Conservation (phyloP, 495 filamentous ascomycete genomes). For the Penicillium malachiteum region DNA sequence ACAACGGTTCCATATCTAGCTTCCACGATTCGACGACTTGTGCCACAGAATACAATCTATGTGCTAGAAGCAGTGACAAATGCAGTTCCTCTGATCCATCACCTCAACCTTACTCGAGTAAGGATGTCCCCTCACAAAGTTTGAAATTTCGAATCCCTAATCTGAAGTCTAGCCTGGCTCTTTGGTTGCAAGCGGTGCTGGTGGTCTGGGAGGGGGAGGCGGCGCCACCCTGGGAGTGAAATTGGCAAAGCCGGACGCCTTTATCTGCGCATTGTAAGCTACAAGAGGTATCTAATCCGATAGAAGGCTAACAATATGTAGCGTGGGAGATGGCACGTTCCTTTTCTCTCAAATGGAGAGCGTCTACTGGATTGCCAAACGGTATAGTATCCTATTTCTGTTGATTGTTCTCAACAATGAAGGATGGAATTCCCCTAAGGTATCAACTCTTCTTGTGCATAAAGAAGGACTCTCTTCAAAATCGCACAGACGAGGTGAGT, state of each 20-base stretch:
- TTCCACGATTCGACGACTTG: slow-evolving; percentile 52
- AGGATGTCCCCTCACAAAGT: not conserved
- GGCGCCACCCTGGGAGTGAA: slow-evolving; percentile 82
- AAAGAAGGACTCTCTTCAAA: slow-evolving; percentile 53
- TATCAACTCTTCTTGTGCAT: slow-evolving; percentile 70
- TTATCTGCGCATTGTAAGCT: slow-evolving; percentile 24
- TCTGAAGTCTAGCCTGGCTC: slow-evolving; percentile 13
- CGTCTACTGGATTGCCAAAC: slow-evolving; percentile 84
- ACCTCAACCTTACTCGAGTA: slow-evolving; percentile 30
- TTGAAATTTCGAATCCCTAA: not conserved
- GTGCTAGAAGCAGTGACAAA: slow-evolving; percentile 85
- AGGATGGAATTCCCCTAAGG: slow-evolving; percentile 78
- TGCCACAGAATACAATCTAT: slow-evolving; percentile 75
- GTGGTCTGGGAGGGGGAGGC: slow-evolving; percentile 89
- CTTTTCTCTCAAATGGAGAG: slow-evolving; percentile 79
- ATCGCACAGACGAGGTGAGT: slow-evolving; percentile 19
- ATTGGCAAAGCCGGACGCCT: slow-evolving; percentile 51
- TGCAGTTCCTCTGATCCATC: slow-evolving; percentile 70
- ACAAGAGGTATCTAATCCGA: not conserved
- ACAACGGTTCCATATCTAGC: slow-evolving; percentile 19
- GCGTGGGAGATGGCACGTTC: slow-evolving; percentile 82
- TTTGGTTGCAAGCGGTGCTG: slow-evolving; percentile 60
- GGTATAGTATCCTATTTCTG: slow-evolving; percentile 85
- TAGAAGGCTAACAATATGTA: slow-evolving; percentile 2
- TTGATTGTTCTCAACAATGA: slow-evolving; percentile 84